A percentile compares a stretch with the other conserved stretches of the same genome.
phyloP scores from a whole-genome alignment of 2,329 filamentous ascomycete species.

The Lecanicillium sp. region DNA sequence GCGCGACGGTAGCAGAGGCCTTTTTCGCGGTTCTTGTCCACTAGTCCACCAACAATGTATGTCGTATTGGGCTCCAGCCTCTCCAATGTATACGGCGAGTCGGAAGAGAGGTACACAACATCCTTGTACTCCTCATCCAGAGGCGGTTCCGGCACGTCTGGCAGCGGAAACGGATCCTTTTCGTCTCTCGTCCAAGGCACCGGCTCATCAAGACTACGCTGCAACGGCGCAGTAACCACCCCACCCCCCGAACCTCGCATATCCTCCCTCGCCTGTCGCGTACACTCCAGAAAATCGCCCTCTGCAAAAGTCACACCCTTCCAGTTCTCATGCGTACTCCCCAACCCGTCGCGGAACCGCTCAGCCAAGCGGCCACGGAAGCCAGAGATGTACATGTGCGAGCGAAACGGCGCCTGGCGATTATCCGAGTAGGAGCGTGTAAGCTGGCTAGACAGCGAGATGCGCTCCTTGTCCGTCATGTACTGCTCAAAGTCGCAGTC shows the following conservation, averaged over 20 bases:
- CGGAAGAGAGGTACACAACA: conserved; percentile 83
- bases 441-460: conserved; percentile 75
- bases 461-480: conserved; percentile 80
- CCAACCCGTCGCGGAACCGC: conserved; percentile 70
- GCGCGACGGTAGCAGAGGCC: conserved; percentile 85
- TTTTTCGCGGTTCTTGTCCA: conserved; percentile 95
- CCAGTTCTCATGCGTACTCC: conserved; percentile 68
- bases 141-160: conserved; percentile 21
- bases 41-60: conserved; percentile 89
- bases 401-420: conserved; percentile 54
- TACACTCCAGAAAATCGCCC: conserved; percentile 64
- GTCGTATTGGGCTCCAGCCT: conserved; percentile 79
- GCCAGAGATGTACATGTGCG: conserved; percentile 68
- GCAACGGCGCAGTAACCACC: conserved; percentile 50
- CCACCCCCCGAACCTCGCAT: conserved; percentile 48
- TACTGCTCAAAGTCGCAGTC: conserved; percentile 89
- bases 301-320: conserved; percentile 66
- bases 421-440: conserved; percentile 89
- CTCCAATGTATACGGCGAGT: conserved; percentile 78
- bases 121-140: conserved; percentile 26
- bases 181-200: conserved; percentile 24
- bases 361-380: conserved; percentile 69
- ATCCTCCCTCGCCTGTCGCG: conserved; percentile 53
- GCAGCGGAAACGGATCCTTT: conserved; percentile 23
- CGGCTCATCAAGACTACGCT: conserved; percentile 22